Base-by-base conservation (phyloP, 495 filamentous ascomycete species). In the Penicillium odoratum region DNA sequence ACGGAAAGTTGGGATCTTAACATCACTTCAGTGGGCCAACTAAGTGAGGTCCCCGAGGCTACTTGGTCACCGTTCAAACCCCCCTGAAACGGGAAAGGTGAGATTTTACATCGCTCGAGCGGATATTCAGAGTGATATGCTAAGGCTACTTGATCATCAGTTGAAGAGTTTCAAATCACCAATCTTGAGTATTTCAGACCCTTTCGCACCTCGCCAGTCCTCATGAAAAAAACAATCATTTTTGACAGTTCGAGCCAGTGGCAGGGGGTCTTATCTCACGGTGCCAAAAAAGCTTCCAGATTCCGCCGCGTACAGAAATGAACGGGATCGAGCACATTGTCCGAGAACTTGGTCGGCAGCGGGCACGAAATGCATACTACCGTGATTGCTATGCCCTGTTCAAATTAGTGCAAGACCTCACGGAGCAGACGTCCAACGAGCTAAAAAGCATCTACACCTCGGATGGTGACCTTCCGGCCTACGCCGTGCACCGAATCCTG, bases 321-420 rank as follows among this genome's bases (percentile, higher is more conserved):
- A 38, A 43, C 15, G 34, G 42, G 15, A 42, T 42, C 18, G 50
- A 53, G 42, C 28, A 42, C 13, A 53, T 53, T 25, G 34, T 53
- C 13, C 50, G 50, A 5, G 11, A 31, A 42, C 38, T 53, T 21
- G 34, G 50, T 26, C 50, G 28, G 18, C 34, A 53, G 31, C 50
- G 42, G 33, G 29, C 33, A 25, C 34, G 33, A 30, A 53, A 53
- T 29, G 42, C 42, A 2, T 56, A 56, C 38, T 56, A 56, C 46
- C 46, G 46, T 1, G 31, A 42, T 28, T 50, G 46, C 54, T 56
- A 56, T 47, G 18, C 46, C 7, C 54, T 50, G 21, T 50, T 50
- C 54, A 56, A 56, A 40, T 26, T 16, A 29, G n/a, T 56, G 11
- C 45, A 56, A 48, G 53, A 56, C 38, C 31, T 52, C 10, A 21